A percentile compares a stretch with the other conserved stretches of the same genome.
These are phyloP conservation scores for Lolium rigidum DNA, from an alignment of 176 grass and related monocot species.

Conservation along the genomic window DNA sequence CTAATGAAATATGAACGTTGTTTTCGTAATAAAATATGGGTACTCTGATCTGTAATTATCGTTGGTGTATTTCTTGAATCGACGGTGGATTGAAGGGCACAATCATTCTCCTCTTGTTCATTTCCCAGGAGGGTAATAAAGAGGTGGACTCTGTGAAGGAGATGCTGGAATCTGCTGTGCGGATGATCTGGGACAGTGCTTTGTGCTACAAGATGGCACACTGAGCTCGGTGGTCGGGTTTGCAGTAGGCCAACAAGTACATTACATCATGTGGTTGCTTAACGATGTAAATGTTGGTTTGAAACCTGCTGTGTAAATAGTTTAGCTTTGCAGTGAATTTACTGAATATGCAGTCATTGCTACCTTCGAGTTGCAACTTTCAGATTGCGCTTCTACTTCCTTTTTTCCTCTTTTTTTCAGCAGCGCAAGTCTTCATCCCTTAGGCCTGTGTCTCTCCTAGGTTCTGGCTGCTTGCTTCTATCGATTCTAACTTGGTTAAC, in stretches of 20 bases:
- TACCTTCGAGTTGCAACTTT: too few relatives aligned
- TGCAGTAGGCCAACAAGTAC: neutral
- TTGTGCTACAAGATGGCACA: conserved; percentile 30
- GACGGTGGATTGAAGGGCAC: neutral
- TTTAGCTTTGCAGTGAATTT: neutral
- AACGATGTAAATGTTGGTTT: neutral
- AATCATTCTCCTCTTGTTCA: neutral
- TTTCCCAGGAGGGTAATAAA: conserved; percentile 22
- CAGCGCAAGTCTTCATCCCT: too few relatives aligned
- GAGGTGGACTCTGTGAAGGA: conserved; percentile 29
- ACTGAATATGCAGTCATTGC: neutral
- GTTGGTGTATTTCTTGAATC: neutral
- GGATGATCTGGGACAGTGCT: conserved; percentile 44
- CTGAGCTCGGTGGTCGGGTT: neutral
- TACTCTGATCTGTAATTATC: neutral
- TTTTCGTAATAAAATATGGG: neutral
- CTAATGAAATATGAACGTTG: neutral
- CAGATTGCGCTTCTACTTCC: too few relatives aligned
- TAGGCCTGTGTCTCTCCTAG: too few relatives aligned
- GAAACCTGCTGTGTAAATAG: neutral
- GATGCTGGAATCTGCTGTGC: conserved; percentile 46
- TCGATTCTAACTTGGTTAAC: too few relatives aligned
- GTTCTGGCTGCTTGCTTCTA: too few relatives aligned
- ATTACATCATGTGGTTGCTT: neutral
- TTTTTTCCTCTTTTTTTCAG: too few relatives aligned